Evolutionary conservation across 2,329 filamentous ascomycete species (phyloP).

Genomic region (Cordyceps farinosa): DNA sequence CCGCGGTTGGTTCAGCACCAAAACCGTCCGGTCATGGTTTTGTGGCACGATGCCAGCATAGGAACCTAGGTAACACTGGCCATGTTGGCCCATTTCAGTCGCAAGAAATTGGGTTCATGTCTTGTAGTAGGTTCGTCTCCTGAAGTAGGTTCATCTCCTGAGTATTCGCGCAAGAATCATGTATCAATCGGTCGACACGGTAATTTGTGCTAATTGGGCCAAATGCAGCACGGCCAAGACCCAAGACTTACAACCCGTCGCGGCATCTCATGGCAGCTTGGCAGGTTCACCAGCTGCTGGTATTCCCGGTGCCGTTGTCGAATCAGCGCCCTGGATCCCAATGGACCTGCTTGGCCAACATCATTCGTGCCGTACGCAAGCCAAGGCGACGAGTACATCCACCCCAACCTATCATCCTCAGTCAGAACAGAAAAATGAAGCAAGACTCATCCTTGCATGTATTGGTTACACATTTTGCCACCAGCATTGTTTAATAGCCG

Average conservation of each 20-base stretch:
- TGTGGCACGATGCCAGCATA: neutral
- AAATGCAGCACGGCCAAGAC: constrained; percentile 5
- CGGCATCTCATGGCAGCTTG: constrained; percentile 9
- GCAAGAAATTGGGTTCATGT: neutral
- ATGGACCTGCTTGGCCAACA: neutral
- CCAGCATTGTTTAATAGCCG: neutral
- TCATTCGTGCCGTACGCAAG: too few species aligned
- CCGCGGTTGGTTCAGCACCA: neutral
- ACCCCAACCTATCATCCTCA: too few species aligned
- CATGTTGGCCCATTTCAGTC: neutral
- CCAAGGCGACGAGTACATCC: too few species aligned
- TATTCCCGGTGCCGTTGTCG: neutral
- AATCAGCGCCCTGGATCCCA: neutral
- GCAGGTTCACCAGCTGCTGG: neutral
- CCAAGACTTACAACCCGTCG: neutral
- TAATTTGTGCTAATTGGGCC: neutral
- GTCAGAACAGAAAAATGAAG: too few species aligned
- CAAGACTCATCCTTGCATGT: neutral
- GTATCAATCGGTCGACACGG: too few species aligned
- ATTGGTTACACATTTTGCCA: neutral
- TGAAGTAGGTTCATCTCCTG: too few species aligned
- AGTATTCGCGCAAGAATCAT: too few species aligned
- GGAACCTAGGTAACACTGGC: neutral
- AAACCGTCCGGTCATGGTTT: neutral
- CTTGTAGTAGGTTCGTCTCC: neutral